Evolutionary conservation across 1,139 yeast species (phyloP), one percentile per base, ranked within the genome.

Genomic region (Komagataea norvegica): DNA sequence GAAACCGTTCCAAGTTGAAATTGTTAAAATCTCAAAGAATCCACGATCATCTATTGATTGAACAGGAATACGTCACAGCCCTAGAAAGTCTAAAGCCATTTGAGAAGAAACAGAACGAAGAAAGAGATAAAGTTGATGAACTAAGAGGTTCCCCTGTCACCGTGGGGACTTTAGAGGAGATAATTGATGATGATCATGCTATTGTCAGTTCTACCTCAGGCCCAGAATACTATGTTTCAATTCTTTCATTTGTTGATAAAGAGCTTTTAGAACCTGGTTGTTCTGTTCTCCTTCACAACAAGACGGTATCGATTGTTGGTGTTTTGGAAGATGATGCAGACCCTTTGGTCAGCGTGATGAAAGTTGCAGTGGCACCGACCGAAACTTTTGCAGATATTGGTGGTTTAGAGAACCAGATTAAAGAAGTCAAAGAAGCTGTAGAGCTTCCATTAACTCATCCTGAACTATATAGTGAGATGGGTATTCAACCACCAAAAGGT

Each of bases 401-500:
- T 58, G 99, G 99, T 29, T 74, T 91, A 53, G 98, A 93, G 62
- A 63, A 80, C 14, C 99, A 93, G 65, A 91, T 91, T 55, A 97
- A 91, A 68, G 98, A 93, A 64, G 93, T 93, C 53, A 91, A 91
- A 64, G 99, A 93, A 64, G 87, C 96, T 3, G 98, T 93, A 8
- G 99, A 93, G 62, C 72, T 93, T 56, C 99, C 99, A 8, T 72
- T 93, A 49, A 89, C 97, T 16, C 98, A 93, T 62, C 97, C 98
- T 1, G 98, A 93, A 62, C 69, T 93, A 52, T 93, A 91, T 64
- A 96, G 93, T 65, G 97, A 91, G 65, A 91, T 93, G 96, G 99
- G 99, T 51, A 91, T 93, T 59, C 88, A 89, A 57, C 98, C 98
- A 8, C 99, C 99, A 36, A 91, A 91, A 67, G 99, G 99, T 65